Evolutionary conservation across 352 stramenopile species (phyloP).

Genomic region (Globisporangium spinosum): DNA sequence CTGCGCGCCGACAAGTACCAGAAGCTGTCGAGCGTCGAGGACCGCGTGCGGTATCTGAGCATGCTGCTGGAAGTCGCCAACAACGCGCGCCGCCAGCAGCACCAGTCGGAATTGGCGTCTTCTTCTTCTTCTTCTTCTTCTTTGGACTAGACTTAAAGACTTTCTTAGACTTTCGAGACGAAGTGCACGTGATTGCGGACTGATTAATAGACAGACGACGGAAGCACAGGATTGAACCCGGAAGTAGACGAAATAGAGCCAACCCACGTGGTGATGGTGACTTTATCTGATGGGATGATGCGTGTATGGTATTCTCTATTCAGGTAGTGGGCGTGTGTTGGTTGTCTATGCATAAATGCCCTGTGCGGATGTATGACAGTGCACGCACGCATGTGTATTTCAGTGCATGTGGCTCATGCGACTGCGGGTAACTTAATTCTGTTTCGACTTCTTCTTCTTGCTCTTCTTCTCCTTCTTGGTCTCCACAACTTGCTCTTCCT

Average conservation of each 20-base stretch:
- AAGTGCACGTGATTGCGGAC: not conserved
- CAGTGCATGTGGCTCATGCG: not conserved
- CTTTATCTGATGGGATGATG: not conserved
- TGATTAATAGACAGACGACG: not conserved
- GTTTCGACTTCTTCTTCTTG: conserved; percentile 42
- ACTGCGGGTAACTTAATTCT: conserved; percentile 8
- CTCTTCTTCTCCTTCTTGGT: conserved; percentile 25
- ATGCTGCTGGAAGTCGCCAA: conserved; percentile 70
- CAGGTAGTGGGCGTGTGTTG: not conserved
- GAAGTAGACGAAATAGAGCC: not conserved
- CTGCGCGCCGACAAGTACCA: conserved; percentile 51
- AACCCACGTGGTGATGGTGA: not conserved
- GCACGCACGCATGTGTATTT: not conserved
- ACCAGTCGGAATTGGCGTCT: not conserved
- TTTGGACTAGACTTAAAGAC: not conserved
- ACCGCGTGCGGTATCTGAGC: conserved; percentile 55
- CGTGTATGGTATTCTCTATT: not conserved
- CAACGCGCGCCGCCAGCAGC: conserved; percentile 19
- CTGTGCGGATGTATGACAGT: not conserved
- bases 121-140: not conserved
- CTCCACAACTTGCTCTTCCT: conserved; percentile 1
- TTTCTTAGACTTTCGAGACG: not conserved
- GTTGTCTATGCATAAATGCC: not conserved
- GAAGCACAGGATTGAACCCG: not conserved
- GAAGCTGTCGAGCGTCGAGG: conserved; percentile 40